Percentiles rank a stretch among this genome's conserved stretches.
Evolutionary conservation across 495 filamentous ascomycete genomes (phyloP).

Genomic region (Tuber microsphaerosporum): DNA sequence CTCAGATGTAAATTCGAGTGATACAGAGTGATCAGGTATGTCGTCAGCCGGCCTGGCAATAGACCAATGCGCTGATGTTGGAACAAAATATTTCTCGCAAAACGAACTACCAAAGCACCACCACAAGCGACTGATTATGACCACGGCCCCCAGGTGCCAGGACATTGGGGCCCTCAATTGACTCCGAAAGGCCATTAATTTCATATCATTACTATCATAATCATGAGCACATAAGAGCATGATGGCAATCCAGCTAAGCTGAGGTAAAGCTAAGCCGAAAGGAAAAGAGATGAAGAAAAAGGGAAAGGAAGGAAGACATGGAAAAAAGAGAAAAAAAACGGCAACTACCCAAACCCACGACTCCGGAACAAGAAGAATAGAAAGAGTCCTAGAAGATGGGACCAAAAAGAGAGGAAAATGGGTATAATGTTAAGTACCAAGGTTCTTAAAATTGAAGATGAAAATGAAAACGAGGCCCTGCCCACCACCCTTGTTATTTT

Average conservation of each 20-base stretch:
- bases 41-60: not conserved
- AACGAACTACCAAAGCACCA: not conserved
- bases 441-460: conserved; percentile 11
- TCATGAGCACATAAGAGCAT: conserved; percentile 6
- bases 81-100: not conserved
- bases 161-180: not conserved
- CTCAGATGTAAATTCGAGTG: not conserved
- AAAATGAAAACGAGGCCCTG: conserved; percentile 25
- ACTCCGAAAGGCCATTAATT: not conserved
- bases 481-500: conserved; percentile 33
- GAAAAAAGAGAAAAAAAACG: conserved; percentile 20
- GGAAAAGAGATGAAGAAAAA: not conserved
- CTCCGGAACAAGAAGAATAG: not conserved
- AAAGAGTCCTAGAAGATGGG: not conserved
- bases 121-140: not conserved
- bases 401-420: not conserved
- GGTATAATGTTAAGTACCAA: not conserved
- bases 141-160: not conserved
- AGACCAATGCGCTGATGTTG: not conserved
- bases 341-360: not conserved
- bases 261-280: not conserved
- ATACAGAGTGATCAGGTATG: not conserved
- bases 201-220: conserved; percentile 9
- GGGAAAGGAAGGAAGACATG: conserved; percentile 9
- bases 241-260: not conserved